phyloP scores from a whole-genome alignment of 2,329 filamentous ascomycete genomes.

The Arthrobotrys pseudoclavata region DNA sequence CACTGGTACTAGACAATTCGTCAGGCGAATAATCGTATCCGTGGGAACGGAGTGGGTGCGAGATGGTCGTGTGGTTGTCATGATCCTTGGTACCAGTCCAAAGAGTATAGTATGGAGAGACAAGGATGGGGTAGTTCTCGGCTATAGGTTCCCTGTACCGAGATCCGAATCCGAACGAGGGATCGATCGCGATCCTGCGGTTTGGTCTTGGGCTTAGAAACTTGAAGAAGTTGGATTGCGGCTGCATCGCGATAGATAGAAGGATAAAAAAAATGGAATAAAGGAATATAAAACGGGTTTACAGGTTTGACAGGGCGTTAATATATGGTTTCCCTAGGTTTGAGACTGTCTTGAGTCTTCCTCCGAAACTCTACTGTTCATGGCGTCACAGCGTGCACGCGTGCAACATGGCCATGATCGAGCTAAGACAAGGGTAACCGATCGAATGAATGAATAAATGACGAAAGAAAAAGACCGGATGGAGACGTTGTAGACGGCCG shows the following conservation, averaged over 20 bases:
- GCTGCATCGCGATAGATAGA: constrained; percentile 49
- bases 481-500: constrained; percentile 23
- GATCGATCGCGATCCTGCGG: constrained; percentile 9
- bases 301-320: constrained; percentile 19
- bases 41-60: constrained; percentile 49
- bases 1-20: constrained; percentile 84
- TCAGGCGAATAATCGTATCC: constrained; percentile 80
- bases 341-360: constrained; percentile 4
- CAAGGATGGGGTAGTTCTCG: constrained; percentile 15
- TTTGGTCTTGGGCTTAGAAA: background rate
- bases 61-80: constrained; percentile 28
- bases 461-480: background rate
- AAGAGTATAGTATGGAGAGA: constrained; percentile 21
- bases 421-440: constrained; percentile 18
- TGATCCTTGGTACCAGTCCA: background rate
- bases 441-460: background rate
- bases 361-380: constrained; percentile 4
- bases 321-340: constrained; percentile 38
- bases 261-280: constrained; percentile 12
- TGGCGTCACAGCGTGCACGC: constrained; percentile 11
- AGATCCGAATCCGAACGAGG: constrained; percentile 23
- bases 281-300: constrained; percentile 11
- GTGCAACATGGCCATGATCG: constrained; percentile 32
- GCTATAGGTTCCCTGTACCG: constrained; percentile 32
- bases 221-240: constrained; percentile 10